Conservation (phyloP, 1,139 yeast genomes). For the Magnusiomyces fungicola region DNA sequence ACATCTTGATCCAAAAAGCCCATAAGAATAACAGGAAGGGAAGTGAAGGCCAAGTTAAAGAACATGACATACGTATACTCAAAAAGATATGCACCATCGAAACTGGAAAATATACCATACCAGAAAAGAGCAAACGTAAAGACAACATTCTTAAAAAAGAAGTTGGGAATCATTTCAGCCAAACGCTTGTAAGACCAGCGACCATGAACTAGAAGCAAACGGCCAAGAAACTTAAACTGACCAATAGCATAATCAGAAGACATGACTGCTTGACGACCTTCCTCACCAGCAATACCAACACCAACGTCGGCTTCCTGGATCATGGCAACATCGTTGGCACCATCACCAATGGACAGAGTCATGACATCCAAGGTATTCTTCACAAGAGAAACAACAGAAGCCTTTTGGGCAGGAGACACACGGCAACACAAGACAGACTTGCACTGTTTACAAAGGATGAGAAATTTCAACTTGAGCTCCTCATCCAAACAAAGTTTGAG, state of each 20-base stretch:
- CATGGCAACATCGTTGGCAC: constrained; percentile 98
- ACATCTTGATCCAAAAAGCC: constrained; percentile 95
- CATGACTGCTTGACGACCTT: constrained; percentile 99
- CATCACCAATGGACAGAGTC: constrained; percentile 95
- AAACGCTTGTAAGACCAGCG: constrained; percentile 92
- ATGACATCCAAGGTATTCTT: constrained; percentile 74
- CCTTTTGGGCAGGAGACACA: constrained; percentile 98
- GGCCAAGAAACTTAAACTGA: constrained; percentile 76
- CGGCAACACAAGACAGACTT: constrained; percentile 94
- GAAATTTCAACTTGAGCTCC: constrained; percentile 51
- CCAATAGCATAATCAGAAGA: constrained; percentile 96
- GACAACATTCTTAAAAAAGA: constrained; percentile 86
- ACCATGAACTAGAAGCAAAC: constrained; percentile 83
- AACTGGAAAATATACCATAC: constrained; percentile 80
- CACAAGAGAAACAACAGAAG: constrained; percentile 85
- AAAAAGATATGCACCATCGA: constrained; percentile 86
- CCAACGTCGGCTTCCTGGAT: constrained; percentile 98
- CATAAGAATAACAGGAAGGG: constrained; percentile 84
- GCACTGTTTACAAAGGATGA: constrained; percentile 86
- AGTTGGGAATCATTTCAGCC: constrained; percentile 88
- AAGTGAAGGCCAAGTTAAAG: constrained; percentile 90
- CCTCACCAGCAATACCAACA: constrained; percentile 97
- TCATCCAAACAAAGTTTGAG: constrained; percentile 59
- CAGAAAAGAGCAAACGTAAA: constrained; percentile 86
- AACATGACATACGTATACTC: constrained; percentile 91